These are phyloP conservation scores for Zygosaccharomyces bailii DNA, from an alignment of 805 yeast genomes.

Conservation along the genomic window DNA sequence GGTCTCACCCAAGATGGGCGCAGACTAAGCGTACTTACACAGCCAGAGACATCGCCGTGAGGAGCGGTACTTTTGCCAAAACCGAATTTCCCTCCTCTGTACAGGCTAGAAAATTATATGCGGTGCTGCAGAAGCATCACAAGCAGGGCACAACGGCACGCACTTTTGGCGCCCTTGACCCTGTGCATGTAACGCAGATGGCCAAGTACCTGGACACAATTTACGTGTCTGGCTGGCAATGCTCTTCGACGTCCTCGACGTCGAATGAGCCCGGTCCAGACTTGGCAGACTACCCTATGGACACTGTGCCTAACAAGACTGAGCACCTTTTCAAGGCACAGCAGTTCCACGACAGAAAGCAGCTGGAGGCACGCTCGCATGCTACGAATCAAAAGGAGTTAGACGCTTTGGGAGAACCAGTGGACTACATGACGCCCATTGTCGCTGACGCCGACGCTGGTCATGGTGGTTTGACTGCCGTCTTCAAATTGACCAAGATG, in stretches of 20 bases:
- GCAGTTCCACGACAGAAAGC: slow-evolving; percentile 95
- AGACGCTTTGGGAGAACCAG: slow-evolving; percentile 67
- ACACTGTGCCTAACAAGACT: slow-evolving; percentile 97
- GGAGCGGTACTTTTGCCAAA: slow-evolving; percentile 72
- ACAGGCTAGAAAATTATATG: slow-evolving; percentile 80
- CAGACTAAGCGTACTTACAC: slow-evolving; percentile 83
- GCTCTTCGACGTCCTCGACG: slow-evolving; percentile 95
- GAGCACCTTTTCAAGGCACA: slow-evolving; percentile 97
- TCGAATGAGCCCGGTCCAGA: slow-evolving; percentile 98
- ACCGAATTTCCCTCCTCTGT: slow-evolving; percentile 70
- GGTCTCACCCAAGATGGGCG: slow-evolving; percentile 90
- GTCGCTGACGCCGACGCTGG: slow-evolving; percentile 99
- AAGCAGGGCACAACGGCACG: slow-evolving; percentile 47
- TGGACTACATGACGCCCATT: slow-evolving; percentile 89
- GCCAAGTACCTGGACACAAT: slow-evolving; percentile 89
- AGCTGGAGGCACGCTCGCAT: slow-evolving; percentile 73
- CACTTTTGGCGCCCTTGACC: slow-evolving; percentile 95
- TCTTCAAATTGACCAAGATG: slow-evolving; percentile 90
- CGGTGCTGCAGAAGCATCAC: slow-evolving; percentile 68
- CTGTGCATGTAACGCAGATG: slow-evolving; percentile 95
- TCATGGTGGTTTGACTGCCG: slow-evolving; percentile 97
- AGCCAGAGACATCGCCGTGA: slow-evolving; percentile 82
- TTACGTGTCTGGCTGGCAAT: slow-evolving; percentile 98
- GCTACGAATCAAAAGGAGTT: slow-evolving; percentile 53
- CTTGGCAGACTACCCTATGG: slow-evolving; percentile 97